Conservation (phyloP, 129 eudicot species). For the Sambucus nigra region DNA sequence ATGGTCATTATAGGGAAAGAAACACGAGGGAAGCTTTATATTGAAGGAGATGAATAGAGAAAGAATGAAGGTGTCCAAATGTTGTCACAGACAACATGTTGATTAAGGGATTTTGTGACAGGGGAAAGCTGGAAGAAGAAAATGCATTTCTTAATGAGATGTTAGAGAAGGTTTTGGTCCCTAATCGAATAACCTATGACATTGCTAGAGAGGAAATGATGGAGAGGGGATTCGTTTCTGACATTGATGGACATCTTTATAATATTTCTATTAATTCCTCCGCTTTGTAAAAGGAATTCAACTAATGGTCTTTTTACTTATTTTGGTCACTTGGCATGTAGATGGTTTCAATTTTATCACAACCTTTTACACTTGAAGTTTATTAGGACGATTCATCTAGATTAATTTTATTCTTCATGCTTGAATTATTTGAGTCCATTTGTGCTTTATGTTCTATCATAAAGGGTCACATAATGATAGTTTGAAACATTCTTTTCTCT, state of each 20-base stretch:
- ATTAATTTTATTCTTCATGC: no score
- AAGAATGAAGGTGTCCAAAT: constrained; percentile 61
- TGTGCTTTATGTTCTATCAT: no score
- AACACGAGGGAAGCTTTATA: constrained; percentile 53
- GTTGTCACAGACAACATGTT: constrained; percentile 66
- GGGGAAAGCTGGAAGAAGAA: constrained; percentile 69
- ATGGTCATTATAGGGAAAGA: constrained; percentile 66
- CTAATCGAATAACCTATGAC: constrained; percentile 67
- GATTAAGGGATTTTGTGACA: constrained; percentile 64
- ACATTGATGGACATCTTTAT: constrained; percentile 83
- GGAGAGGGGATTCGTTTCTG: constrained; percentile 73
- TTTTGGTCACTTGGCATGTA: not conserved
- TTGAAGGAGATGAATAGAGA: constrained; percentile 66
- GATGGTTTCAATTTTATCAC: no score
- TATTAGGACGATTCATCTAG: no score
- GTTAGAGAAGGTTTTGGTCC: constrained; percentile 83
- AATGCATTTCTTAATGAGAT: constrained; percentile 72
- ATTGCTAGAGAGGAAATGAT: constrained; percentile 74
- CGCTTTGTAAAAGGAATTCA: not conserved
- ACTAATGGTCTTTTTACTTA: not conserved
- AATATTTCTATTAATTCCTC: constrained; percentile 27
- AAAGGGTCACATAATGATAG: no score
- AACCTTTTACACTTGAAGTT: no score
- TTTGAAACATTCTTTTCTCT: no score
- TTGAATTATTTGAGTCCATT: not conserved